Conservation (phyloP, 208 protist species). For the Leptomonas seymouri region DNA sequence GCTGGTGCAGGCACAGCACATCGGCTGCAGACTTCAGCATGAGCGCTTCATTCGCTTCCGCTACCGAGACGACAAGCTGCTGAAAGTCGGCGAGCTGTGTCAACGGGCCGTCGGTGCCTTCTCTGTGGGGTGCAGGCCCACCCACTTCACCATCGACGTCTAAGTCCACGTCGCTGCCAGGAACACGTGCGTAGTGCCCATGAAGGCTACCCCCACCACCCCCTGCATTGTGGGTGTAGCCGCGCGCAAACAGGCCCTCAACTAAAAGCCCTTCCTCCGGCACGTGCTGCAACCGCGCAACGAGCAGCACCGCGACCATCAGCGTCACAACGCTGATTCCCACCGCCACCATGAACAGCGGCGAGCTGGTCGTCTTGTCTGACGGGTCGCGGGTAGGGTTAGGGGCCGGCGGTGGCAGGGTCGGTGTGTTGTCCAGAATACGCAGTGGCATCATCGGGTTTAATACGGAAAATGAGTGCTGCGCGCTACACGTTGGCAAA, state of each 20-base stretch:
- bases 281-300: constrained; percentile 34
- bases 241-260: constrained; percentile 7
- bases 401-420: constrained; percentile 13
- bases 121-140: not conserved
- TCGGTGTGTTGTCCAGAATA: constrained; percentile 28
- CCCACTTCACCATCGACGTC: not conserved
- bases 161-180: not conserved
- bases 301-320: constrained; percentile 38
- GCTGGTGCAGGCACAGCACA: constrained; percentile 28
- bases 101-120: not conserved
- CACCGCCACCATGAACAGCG: constrained; percentile 31
- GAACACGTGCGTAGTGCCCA: not conserved
- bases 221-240: not conserved
- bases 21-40: constrained; percentile 29
- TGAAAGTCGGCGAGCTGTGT: not conserved
- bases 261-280: constrained; percentile 33
- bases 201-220: not conserved
- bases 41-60: constrained; percentile 15
- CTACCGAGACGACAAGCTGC: constrained; percentile 5
- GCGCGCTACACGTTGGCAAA: constrained; percentile 22
- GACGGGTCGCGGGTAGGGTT: constrained; percentile 29
- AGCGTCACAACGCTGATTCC: constrained; percentile 32
- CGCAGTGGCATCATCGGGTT: constrained; percentile 39
- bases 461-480: constrained; percentile 29
- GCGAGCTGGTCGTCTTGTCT: constrained; percentile 22